Percentiles rank a stretch among this genome's conserved stretches.
phyloP scores from a whole-genome alignment of 1,284 basidiomycete genomes.

The Afroboletus lepidellus region DNA sequence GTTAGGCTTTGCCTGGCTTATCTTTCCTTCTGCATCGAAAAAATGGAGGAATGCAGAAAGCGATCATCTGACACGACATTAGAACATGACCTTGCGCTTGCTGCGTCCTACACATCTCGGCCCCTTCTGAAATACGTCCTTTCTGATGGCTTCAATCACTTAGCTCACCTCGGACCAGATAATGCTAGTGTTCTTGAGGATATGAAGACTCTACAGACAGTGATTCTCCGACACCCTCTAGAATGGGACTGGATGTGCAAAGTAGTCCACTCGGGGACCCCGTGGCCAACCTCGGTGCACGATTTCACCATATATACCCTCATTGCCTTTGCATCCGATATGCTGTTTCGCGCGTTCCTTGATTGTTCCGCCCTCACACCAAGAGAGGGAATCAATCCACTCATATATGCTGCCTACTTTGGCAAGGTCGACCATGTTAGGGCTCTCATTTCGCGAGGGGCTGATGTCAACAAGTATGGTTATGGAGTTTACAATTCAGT shows the following conservation, averaged over 20 bases:
- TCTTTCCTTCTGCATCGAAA: too few relatives aligned
- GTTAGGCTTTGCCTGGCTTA: too few relatives aligned
- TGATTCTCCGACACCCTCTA: background rate
- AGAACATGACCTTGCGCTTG: too few relatives aligned
- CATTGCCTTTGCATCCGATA: background rate
- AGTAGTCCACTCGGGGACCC: background rate
- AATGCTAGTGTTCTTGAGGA: background rate
- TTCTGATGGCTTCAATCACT: background rate
- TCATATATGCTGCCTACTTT: background rate
- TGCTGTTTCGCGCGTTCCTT: background rate
- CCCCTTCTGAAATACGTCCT: background rate
- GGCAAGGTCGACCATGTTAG: background rate
- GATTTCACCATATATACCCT: background rate
- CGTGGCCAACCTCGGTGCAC: background rate
- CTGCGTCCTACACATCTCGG: too few relatives aligned
- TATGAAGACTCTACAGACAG: background rate
- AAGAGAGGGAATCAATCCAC: background rate
- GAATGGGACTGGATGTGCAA: background rate
- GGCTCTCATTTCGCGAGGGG: background rate
- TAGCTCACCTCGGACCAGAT: background rate
- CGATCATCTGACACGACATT: too few relatives aligned
- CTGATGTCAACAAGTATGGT: background rate
- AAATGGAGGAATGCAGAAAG: too few relatives aligned
- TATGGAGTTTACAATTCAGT: background rate
- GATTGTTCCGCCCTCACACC: background rate